These are phyloP conservation scores for Vaccinium myrtillus DNA, from an alignment of 148 eudicot species.

Conservation along the genomic window DNA sequence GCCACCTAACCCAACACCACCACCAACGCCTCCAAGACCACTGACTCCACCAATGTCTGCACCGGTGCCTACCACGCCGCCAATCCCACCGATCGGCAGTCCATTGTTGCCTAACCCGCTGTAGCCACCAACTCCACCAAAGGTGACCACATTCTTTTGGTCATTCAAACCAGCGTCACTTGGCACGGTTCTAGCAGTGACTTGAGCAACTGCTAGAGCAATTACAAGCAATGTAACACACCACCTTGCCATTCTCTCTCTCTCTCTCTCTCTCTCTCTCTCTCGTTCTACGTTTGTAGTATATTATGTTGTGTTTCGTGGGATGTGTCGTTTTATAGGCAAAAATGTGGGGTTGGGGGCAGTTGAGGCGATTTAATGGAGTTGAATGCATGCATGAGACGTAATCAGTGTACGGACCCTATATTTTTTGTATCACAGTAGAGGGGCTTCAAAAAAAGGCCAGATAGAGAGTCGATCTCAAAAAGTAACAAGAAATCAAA, in stretches of 20 bases:
- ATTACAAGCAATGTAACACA: conserved; percentile 18
- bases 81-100: conserved; percentile 26
- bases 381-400: not conserved
- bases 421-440: not conserved
- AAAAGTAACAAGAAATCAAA: no score
- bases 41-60: not conserved
- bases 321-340: conserved; percentile 19
- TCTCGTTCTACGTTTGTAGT: not conserved
- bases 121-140: conserved; percentile 34
- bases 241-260: conserved; percentile 31
- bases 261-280: not conserved
- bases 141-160: conserved; percentile 38
- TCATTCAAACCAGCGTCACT: conserved; percentile 26
- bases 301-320: not conserved
- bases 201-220: conserved; percentile 22
- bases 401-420: not conserved
- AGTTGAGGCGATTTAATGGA: conserved; percentile 28
- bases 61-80: conserved; percentile 7
- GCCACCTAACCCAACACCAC: not conserved
- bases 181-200: conserved; percentile 33
- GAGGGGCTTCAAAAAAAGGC: not conserved
- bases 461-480: no score
- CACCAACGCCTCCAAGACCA: not conserved
- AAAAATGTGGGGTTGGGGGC: not conserved
- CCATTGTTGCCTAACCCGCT: conserved; percentile 22